Conservation (phyloP, 2,329 filamentous ascomycete species). For the Alternaria sp. region DNA sequence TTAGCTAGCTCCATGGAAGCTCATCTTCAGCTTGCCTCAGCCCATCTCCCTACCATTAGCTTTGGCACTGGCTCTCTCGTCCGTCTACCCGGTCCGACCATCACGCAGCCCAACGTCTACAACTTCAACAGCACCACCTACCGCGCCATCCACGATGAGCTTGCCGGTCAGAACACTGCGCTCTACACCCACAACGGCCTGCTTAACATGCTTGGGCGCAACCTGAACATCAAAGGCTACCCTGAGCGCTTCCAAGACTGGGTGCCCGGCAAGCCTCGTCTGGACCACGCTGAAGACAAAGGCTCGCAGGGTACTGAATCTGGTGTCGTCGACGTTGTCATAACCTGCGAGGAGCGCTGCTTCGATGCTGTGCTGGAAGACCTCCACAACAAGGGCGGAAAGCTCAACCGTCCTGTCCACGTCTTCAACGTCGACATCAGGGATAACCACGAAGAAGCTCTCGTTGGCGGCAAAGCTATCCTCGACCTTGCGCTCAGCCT, state of each 20-base stretch:
- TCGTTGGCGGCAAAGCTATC: constrained; percentile 88
- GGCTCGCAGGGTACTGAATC: constrained; percentile 83
- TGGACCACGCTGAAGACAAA: constrained; percentile 73
- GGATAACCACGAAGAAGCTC: constrained; percentile 96
- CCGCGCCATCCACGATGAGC: constrained; percentile 90
- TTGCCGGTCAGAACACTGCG: constrained; percentile 81
- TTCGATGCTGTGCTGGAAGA: constrained; percentile 99
- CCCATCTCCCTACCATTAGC: constrained; percentile 90
- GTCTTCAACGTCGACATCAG: constrained; percentile 99
- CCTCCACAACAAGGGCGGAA: constrained; percentile 80
- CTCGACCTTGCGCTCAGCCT: constrained; percentile 86
- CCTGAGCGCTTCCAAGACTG: constrained; percentile 99
- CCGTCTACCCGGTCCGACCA: constrained; percentile 86
- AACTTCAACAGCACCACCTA: constrained; percentile 98
- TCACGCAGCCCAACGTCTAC: constrained; percentile 95
- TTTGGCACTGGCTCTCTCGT: constrained; percentile 97
- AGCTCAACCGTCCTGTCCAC: constrained; percentile 90
- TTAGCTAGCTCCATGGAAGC: constrained; percentile 87
- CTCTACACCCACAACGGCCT: constrained; percentile 92
- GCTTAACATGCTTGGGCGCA: constrained; percentile 93
- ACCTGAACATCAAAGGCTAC: constrained; percentile 89
- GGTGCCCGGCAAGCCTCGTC: constrained; percentile 82
- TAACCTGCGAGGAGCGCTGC: constrained; percentile 96
- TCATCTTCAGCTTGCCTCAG: constrained; percentile 87
- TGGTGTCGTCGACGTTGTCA: constrained; percentile 89